These are phyloP conservation scores for Aegilops tauschii DNA, from an alignment of 176 grass and related monocot species.

Conservation along the genomic window DNA sequence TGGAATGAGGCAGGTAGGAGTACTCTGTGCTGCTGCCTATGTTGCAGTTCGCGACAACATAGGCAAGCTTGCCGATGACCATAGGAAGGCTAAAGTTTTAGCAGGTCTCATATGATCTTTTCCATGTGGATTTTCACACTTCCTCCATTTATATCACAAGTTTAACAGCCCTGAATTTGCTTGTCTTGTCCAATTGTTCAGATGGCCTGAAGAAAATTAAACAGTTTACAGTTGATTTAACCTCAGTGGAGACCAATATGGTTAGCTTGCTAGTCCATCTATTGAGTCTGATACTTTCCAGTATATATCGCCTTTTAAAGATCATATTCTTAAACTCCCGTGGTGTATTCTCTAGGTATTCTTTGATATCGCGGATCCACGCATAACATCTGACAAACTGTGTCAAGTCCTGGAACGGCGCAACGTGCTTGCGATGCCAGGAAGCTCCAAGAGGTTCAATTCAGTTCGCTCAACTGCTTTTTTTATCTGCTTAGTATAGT, in stretches of 20 bases:
- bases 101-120: constrained; percentile 47
- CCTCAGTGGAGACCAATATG: constrained; percentile 85
- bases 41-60: constrained; percentile 70
- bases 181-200: constrained; percentile 22
- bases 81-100: constrained; percentile 73
- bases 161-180: background rate
- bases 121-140: background rate
- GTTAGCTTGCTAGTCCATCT: constrained; percentile 33
- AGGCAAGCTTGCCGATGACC: constrained; percentile 76
- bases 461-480: background rate
- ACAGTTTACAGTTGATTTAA: constrained; percentile 51
- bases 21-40: constrained; percentile 83
- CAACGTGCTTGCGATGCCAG: constrained; percentile 82
- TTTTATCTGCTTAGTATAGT: background rate
- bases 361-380: constrained; percentile 59
- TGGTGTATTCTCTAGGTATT: constrained; percentile 44
- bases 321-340: background rate
- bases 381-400: constrained; percentile 57
- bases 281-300: background rate
- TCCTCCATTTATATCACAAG: background rate
- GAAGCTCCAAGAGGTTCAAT: constrained; percentile 58
- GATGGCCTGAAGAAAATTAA: constrained; percentile 78
- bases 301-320: background rate
- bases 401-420: constrained; percentile 61
- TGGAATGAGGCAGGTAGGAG: constrained; percentile 90